Percentiles rank a stretch among this genome's conserved stretches.
Evolutionary conservation across 345 rosid genomes (phyloP).

Genomic region (Camelina laxa): DNA sequence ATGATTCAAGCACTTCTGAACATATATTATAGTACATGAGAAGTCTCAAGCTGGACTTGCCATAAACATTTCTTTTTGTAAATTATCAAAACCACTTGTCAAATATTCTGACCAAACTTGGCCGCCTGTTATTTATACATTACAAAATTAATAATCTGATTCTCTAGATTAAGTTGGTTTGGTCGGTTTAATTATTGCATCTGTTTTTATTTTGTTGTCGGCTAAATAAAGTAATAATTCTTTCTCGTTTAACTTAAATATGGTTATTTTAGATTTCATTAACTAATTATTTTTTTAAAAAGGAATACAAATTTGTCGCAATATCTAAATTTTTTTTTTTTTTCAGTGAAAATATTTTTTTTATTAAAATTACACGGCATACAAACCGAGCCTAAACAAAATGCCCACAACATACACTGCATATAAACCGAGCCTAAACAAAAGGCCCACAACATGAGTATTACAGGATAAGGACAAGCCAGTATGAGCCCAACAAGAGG

Average conservation of each 20-base stretch:
- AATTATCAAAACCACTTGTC: neutral
- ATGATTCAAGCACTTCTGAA: neutral
- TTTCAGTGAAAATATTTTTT: too few relatives aligned
- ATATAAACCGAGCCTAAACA: too few relatives aligned
- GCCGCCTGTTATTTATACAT: too few relatives aligned
- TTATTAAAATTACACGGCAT: too few relatives aligned
- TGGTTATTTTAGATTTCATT: slow-evolving; percentile 11
- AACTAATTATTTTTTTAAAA: too few relatives aligned
- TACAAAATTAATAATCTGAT: neutral
- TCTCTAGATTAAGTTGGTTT: neutral
- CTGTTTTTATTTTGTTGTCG: neutral
- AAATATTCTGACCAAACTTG: neutral
- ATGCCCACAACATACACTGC: too few relatives aligned
- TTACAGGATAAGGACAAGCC: too few relatives aligned
- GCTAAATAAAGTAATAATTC: neutral
- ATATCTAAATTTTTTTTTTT: too few relatives aligned
- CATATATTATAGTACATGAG: too few relatives aligned
- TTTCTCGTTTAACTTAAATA: slow-evolving; percentile 8
- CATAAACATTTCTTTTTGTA: neutral
- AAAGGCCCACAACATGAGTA: too few relatives aligned
- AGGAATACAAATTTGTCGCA: neutral
- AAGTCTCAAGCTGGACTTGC: neutral
- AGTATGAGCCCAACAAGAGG: too few relatives aligned
- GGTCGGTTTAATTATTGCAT: slow-evolving; percentile 2
- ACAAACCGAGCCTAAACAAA: too few relatives aligned